Evolutionary conservation across 2,329 filamentous ascomycete species (phyloP).

Genomic region (Setomelanomma holmii): DNA sequence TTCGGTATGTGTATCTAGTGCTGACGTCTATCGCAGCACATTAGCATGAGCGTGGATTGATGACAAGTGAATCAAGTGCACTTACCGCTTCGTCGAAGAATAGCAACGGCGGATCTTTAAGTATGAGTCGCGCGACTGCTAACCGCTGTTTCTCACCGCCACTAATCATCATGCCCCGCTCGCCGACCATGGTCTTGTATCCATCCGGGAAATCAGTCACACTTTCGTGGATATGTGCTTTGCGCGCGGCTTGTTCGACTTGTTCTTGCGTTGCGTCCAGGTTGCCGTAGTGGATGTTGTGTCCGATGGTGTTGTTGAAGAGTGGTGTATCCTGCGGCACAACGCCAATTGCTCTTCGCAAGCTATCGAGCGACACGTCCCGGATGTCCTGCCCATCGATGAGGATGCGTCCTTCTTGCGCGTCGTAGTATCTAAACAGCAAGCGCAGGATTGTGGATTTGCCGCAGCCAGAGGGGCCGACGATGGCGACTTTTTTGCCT

Average conservation of each 20-base stretch:
- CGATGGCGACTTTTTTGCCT: conserved; percentile 93
- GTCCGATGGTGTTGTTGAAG: conserved; percentile 95
- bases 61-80: conserved; percentile 15
- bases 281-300: conserved; percentile 93
- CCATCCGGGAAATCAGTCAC: conserved; percentile 82
- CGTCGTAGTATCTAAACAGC: conserved; percentile 93
- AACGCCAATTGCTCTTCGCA: conserved; percentile 87
- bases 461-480: conserved; percentile 93
- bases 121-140: conserved; percentile 79
- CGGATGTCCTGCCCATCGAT: conserved; percentile 94
- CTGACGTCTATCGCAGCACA: conserved; percentile 70
- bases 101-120: conserved; percentile 87
- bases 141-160: conserved; percentile 93
- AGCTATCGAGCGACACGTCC: conserved; percentile 79
- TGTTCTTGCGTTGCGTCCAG: conserved; percentile 76
- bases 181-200: conserved; percentile 89
- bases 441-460: conserved; percentile 93
- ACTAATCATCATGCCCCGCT: conserved; percentile 95
- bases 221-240: conserved; percentile 80
- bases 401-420: conserved; percentile 81
- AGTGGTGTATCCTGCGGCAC: conserved; percentile 96
- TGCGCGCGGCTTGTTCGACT: conserved; percentile 77
- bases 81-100: conserved; percentile 91
- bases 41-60: too few relatives aligned
- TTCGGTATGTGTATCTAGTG: conserved; percentile 92